Evolutionary conservation across 2,329 filamentous ascomycete species (phyloP), one percentile per base, ranked within the genome.

Genomic region (Aspergillus texensis): DNA sequence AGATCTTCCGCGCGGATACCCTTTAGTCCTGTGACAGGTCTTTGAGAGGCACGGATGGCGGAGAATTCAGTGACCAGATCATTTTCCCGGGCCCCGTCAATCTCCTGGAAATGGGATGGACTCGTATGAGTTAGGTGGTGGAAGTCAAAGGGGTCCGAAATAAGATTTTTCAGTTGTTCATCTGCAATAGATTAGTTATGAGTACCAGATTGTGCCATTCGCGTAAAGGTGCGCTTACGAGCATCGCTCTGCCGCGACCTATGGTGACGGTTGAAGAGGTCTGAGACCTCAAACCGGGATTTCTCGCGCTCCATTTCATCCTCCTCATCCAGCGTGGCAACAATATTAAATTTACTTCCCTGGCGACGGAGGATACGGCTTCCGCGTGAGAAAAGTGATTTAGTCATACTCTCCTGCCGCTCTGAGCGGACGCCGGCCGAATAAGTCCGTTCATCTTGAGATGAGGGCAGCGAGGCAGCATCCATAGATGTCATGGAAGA

Each of bases 131-230:
- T 86, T 58, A 89, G 75, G 70, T 89, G 87, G 65, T 89, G 86
- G 71, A 89, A 89, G 68, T 88, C 85, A 74, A 87, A 89, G 1
- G 87, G 87, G 62, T 83, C 82, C 0, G 87, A 89, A 58, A 89
- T 89, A 62, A 79, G 78, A 48, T 75, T 77, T 72, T 85, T 85
- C 59, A 80, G 61, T 24, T 75, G 74, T 60, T 78, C 75, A 67
- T 78, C 79, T 81, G 65, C 48, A 66, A 34, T 32, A 55, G 28
- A 61, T 55, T 16, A 32, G 14, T 16, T 12, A n/a, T 58, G 61
- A 59, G 39, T 12, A 36, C 26, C 19, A 24, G n/a, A 28, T 9
- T 39, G 2, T 28, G 43, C 12, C 3, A 46, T 43, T n/a, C 11
- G 21, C 48, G 16, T 24, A 30, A 39, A 36, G 60, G 28, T 39